These are phyloP conservation scores for Yamadazyma jaroonii DNA, from an alignment of 1,139 yeast genomes.

Conservation along the genomic window DNA sequence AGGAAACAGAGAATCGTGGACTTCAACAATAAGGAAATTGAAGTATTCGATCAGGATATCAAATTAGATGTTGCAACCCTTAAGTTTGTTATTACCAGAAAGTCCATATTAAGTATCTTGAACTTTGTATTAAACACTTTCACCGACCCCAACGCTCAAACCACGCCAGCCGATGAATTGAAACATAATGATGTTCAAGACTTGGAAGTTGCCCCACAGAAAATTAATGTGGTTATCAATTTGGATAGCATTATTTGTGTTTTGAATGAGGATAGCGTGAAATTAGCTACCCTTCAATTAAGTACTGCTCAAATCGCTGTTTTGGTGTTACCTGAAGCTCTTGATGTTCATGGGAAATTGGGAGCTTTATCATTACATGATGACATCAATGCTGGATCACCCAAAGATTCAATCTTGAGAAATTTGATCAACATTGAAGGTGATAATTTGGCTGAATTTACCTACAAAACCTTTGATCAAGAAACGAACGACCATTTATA, in stretches of 20 bases:
- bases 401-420: conserved; percentile 58
- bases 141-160: conserved; percentile 73
- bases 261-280: conserved; percentile 79
- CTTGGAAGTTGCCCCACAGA: conserved; percentile 62
- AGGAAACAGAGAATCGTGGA: conserved; percentile 63
- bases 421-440: conserved; percentile 79
- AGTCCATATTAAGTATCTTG: conserved; percentile 71
- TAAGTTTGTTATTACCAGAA: conserved; percentile 72
- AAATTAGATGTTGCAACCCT: conserved; percentile 78
- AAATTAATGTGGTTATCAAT: conserved; percentile 64
- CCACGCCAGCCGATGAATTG: conserved; percentile 63
- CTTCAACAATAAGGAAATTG: conserved; percentile 54
- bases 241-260: conserved; percentile 74
- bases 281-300: conserved; percentile 74
- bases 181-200: conserved; percentile 61
- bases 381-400: conserved; percentile 65
- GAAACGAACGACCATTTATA: conserved; percentile 47
- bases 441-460: conserved; percentile 75
- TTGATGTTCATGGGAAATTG: conserved; percentile 71
- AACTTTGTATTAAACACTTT: conserved; percentile 86
- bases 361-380: conserved; percentile 83
- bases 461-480: conserved; percentile 77
- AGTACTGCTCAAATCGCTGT: conserved; percentile 71
- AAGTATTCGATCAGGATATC: conserved; percentile 76
- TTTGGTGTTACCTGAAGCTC: conserved; percentile 68